These are phyloP conservation scores for Suillus variegatus DNA, from an alignment of 768 basidiomycete species.

Conservation along the genomic window DNA sequence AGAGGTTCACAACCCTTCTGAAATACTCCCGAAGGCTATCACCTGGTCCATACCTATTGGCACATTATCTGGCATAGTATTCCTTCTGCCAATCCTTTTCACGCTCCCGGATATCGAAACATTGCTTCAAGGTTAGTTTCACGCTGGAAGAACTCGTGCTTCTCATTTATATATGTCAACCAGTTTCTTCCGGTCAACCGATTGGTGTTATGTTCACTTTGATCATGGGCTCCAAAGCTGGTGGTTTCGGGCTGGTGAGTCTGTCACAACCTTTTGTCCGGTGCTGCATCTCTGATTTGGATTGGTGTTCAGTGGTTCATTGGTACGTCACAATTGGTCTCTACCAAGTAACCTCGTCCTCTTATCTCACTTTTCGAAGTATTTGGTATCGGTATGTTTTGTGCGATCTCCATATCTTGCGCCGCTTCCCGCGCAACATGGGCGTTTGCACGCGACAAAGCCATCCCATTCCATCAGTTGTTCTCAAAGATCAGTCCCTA, in stretches of 20 bases:
- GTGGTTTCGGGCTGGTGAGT: conserved; percentile 62
- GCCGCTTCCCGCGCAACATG: conserved; percentile 71
- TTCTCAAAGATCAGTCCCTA: conserved; percentile 49
- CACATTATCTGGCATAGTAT: conserved; percentile 51
- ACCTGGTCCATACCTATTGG: conserved; percentile 56
- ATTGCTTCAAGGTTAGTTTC: conserved; percentile 47
- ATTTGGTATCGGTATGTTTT: conserved; percentile 59
- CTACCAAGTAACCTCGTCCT: neutral
- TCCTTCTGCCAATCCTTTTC: conserved; percentile 63
- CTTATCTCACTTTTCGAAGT: conserved; percentile 32
- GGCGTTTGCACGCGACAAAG: conserved; percentile 71
- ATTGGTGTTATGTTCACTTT: conserved; percentile 63
- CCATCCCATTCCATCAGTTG: conserved; percentile 52
- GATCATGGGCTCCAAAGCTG: conserved; percentile 62
- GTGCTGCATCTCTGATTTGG: conserved; percentile 1
- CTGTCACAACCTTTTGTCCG: conserved; percentile 3
- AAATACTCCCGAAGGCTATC: conserved; percentile 57
- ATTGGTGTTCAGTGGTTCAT: conserved; percentile 42
- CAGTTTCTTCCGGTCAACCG: conserved; percentile 63
- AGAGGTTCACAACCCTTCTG: conserved; percentile 60
- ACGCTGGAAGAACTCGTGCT: neutral
- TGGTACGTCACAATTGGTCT: conserved; percentile 27
- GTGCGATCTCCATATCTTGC: conserved; percentile 65
- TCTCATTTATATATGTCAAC: conserved; percentile 10
- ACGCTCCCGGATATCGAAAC: conserved; percentile 59